These are phyloP conservation scores for Botrytis squamosa DNA, from an alignment of 2,329 filamentous ascomycete species.

Conservation along the genomic window DNA sequence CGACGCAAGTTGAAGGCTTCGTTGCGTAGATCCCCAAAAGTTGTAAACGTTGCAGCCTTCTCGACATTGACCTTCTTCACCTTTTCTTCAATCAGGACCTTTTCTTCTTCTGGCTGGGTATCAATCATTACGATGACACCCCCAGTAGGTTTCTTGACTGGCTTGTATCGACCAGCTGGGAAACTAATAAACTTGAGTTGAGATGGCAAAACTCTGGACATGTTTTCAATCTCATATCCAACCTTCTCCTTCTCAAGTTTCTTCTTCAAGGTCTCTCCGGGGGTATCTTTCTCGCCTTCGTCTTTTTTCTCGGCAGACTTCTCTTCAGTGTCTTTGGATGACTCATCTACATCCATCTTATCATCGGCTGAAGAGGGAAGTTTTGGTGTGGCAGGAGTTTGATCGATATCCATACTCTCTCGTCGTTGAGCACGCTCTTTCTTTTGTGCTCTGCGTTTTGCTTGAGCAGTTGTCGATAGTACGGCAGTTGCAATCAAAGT, in stretches of 20 bases:
- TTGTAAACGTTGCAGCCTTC: slow-evolving; percentile 50
- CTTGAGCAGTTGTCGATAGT: slow-evolving; percentile 93
- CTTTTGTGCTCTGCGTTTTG: slow-evolving; percentile 89
- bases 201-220: slow-evolving; percentile 87
- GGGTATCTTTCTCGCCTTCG: slow-evolving; percentile 57
- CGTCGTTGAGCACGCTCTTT: slow-evolving; percentile 87
- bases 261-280: slow-evolving; percentile 69
- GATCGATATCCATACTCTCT: slow-evolving; percentile 95
- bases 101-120: slow-evolving; percentile 73
- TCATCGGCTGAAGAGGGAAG: slow-evolving; percentile 55
- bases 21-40: slow-evolving; percentile 35
- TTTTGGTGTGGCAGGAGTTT: slow-evolving; percentile 72
- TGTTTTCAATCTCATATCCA: slow-evolving; percentile 93
- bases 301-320: slow-evolving; percentile 61
- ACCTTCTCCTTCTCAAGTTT: slow-evolving; percentile 95
- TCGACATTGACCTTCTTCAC: slow-evolving; percentile 75
- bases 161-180: slow-evolving; percentile 84
- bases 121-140: slow-evolving; percentile 91
- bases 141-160: slow-evolving; percentile 91
- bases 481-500: slow-evolving; percentile 95
- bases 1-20: slow-evolving; percentile 44
- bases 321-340: slow-evolving; percentile 45
- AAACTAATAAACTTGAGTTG: slow-evolving; percentile 97
- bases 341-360: slow-evolving; percentile 83
- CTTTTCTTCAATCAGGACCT: slow-evolving; percentile 85